Evolutionary conservation across 768 basidiomycete species (phyloP), one percentile per base, ranked within the genome.

Genomic region (Xerocomus potaroensis): DNA sequence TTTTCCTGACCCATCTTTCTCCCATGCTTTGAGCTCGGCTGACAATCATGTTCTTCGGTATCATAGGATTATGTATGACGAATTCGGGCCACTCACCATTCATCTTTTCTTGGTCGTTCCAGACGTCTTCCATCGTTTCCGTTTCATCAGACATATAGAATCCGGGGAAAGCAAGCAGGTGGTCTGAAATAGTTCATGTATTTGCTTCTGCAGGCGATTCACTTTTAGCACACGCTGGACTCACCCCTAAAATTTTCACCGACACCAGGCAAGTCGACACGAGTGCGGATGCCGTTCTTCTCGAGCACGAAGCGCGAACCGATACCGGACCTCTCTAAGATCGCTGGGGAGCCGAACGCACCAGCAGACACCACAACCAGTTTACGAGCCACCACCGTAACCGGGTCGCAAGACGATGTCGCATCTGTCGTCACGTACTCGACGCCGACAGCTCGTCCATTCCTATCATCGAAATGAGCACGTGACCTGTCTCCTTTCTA

Each of bases 251-350:
- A 72, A 45, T 72, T 70, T 43, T 71, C 67, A 8, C 74, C 74
- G 1, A 76, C 72, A 0, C 72, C 71, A 19, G 68, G 65, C 2
- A 74, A 53, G 36, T 75, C 64, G 3, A 70, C 60, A 5, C 66
- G 16, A 1, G 58, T 58, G 14, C 58, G 19, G 18, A 77, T 53
- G 0, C 61, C 63, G n/a, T 52, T 49, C 14, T 58, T 16, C 32
- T 58, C 43, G 1, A 76, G 63, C 1, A 69, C 35, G 1, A 50
- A 50, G 36, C 48, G 53, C 3, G 61, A 50, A 5, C 74, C 74
- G n/a, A 76, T 67, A 0, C 74, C 74, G 4, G 72, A 80, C 3
- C 80, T 69, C 57, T 83, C 77, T 6, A 84, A 70, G 21, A 84
- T 71, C 42, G 70, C 68, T 2, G 79, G 72, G 0, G 73, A 72